Conservation (phyloP, 176 grass and related monocot genomes). For the Canna indica region DNA sequence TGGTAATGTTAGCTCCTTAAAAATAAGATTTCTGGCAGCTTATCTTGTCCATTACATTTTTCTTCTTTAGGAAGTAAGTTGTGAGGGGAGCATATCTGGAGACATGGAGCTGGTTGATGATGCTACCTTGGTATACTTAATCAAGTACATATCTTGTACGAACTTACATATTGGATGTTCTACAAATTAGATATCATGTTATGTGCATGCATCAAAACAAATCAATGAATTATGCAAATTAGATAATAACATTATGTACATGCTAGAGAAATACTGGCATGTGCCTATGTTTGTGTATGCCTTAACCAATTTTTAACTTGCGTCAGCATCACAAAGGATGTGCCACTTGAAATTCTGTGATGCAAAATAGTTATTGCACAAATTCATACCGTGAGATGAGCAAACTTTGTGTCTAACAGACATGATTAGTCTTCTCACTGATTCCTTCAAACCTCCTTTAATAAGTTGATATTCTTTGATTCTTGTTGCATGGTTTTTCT, state of each 20-base stretch:
- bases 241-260: not conserved
- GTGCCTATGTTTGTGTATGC: not conserved
- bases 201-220: not conserved
- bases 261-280: not conserved
- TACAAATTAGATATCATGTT: not conserved
- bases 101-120: conserved; percentile 12
- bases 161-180: not conserved
- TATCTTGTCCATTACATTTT: not conserved
- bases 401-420: not conserved
- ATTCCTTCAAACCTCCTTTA: not conserved
- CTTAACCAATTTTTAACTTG: not conserved
- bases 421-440: not conserved
- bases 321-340: not conserved
- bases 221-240: too few species aligned
- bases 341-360: not conserved
- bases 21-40: not conserved
- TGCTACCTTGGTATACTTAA: conserved; percentile 50
- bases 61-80: conserved; percentile 21
- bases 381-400: not conserved
- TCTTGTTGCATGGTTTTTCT: not conserved
- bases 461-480: not conserved
- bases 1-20: not conserved
- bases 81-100: not conserved
- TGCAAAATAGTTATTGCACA: not conserved
- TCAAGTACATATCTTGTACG: not conserved